Base-by-base conservation (phyloP, 257 asterid species). In the Petunia axillaris region DNA sequence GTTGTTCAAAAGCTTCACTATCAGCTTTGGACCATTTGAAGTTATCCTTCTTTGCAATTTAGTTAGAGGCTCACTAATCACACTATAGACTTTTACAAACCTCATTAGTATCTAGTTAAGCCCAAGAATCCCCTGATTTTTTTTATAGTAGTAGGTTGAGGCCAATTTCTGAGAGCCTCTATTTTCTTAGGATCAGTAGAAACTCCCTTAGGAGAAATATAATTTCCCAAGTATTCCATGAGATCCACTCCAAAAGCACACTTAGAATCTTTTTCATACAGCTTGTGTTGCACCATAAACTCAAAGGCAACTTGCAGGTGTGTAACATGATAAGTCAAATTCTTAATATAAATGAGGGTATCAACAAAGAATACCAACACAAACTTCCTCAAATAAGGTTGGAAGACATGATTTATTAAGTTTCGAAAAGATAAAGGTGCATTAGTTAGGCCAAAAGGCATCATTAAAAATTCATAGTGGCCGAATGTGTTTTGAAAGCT, bases 221-320 rank as follows among this genome's bases (percentile, higher is more conserved):
- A 0, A 6, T 78, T 82, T 0, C 82, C 79, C 25, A 77, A 36
- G 58, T 82, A 77, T 0, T 44, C 79, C 0, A 77, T 43, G 2
- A 44, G 8, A 0, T 2, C 2, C 7, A 7, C 41, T 0, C 55
- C 74, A 57, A 82, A 74, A 15, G 10, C 13, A 15, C 73, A 67
- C n/a, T 82, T 82, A 1, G 13, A 6, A 6, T 8, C 13, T 1
- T 81, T 81, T 0, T 36, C 77, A 64, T 11, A 63, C 1, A 81
- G 13, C 2, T 40, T 38, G 10, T 81, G 57, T n/a, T 14, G 1
- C 44, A 13, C 2, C 58, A 11, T 4, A 77, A 1, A 6, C n/a
- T 16, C 25, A 0, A 77, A n/a, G 3, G 10, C 41, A 3, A 14
- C 1, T 1, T 2, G 5, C 5, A 59, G 2, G 11, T 77, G 71